A percentile compares a stretch with the other conserved stretches of the same genome.
Conservation (phyloP, 83 land plant species). For the Picea abies region DNA sequence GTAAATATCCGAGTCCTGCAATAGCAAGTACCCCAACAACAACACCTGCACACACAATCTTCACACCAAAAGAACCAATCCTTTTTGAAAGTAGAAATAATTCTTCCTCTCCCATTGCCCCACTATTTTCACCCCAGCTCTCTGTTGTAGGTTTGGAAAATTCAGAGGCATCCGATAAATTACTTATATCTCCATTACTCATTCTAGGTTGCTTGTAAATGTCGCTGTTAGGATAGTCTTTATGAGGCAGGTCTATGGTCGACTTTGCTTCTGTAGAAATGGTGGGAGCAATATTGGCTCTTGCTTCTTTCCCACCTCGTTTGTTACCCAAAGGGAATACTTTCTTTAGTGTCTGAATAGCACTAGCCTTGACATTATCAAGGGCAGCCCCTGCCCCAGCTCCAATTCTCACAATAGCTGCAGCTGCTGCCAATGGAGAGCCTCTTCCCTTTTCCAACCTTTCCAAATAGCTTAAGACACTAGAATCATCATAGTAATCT, state of each 20-base stretch:
- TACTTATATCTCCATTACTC: not conserved
- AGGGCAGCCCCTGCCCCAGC: slow-evolving; percentile 81
- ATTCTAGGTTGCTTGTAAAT: not conserved
- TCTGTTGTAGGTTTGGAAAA: not conserved
- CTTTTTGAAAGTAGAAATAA: no score
- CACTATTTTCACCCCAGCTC: not conserved
- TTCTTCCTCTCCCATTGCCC: not conserved
- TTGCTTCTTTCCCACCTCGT: slow-evolving; percentile 7
- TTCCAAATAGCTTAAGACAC: slow-evolving; percentile 81
- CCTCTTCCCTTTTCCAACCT: slow-evolving; percentile 35
- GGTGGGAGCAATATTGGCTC: no score
- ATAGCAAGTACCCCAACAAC: slow-evolving; percentile 9
- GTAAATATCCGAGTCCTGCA: not conserved
- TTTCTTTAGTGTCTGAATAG: slow-evolving; percentile 63
- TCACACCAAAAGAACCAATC: not conserved
- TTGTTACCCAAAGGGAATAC: slow-evolving; percentile 64
- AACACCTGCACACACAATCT: slow-evolving; percentile 13
- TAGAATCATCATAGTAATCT: slow-evolving; percentile 89
- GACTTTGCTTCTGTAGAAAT: no score
- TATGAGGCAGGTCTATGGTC: not conserved
- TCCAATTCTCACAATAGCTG: slow-evolving; percentile 87
- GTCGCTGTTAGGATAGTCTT: slow-evolving; percentile 1
- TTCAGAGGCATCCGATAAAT: not conserved
- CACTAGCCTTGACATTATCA: slow-evolving; percentile 71
- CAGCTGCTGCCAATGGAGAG: slow-evolving; percentile 86